Conservation (phyloP, 2,329 filamentous ascomycete genomes). For the Colletotrichum liaoningense region DNA sequence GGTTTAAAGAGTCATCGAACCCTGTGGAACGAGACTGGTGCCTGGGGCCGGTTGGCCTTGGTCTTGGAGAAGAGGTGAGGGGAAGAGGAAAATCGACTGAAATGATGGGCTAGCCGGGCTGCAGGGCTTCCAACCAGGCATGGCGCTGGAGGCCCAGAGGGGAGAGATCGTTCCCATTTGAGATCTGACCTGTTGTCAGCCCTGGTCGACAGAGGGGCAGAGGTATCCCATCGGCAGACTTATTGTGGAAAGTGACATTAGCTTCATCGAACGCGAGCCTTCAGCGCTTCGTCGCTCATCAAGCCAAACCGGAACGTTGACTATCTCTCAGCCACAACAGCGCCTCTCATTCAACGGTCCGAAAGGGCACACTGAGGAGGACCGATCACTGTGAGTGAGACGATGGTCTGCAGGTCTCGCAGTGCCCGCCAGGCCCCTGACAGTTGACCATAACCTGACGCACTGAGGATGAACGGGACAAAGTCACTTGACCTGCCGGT, state of each 20-base stretch:
- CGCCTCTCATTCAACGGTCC: slow-evolving; percentile 10
- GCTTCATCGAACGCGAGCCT: not conserved
- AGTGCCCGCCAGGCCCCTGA: not conserved
- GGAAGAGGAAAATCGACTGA: slow-evolving; percentile 12
- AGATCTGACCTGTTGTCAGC: slow-evolving; percentile 18
- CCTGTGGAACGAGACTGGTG: slow-evolving; percentile 27
- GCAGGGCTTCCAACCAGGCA: slow-evolving; percentile 13
- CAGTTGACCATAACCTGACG: slow-evolving; percentile 14
- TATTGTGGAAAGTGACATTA: slow-evolving; percentile 15
- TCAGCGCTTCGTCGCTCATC: not conserved
- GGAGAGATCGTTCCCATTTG: slow-evolving; percentile 13
- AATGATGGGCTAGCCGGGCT: slow-evolving; percentile 8
- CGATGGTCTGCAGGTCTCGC: not conserved
- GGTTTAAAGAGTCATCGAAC: slow-evolving; percentile 32
- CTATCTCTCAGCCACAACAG: slow-evolving; percentile 14
- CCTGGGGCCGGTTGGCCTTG: slow-evolving; percentile 7
- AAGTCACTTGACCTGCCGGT: slow-evolving; percentile 28
- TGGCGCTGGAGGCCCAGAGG: not conserved
- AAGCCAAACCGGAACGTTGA: slow-evolving; percentile 7
- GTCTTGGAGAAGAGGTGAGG: slow-evolving; percentile 7
- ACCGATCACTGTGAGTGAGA: not conserved
- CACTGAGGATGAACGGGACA: not conserved
- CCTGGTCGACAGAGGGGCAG: not conserved
- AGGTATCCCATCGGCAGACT: slow-evolving; percentile 6
- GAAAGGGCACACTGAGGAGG: not conserved